Percentiles rank a stretch among this genome's conserved stretches.
phyloP scores from a whole-genome alignment of 306 rosid species.

The Leucaena leucocephala region DNA sequence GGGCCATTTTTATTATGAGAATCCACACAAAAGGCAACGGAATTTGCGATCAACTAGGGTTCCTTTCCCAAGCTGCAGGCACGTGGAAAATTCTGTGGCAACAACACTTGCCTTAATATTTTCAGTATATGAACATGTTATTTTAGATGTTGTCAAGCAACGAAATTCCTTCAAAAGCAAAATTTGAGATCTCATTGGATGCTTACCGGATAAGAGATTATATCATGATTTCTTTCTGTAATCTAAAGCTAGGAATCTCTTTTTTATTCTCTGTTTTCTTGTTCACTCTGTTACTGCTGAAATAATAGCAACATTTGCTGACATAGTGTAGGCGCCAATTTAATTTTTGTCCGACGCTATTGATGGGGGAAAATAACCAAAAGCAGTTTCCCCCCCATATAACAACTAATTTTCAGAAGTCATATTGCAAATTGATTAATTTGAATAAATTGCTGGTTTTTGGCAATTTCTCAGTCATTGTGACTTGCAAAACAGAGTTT shows the following conservation, averaged over 20 bases:
- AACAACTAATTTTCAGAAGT: neutral
- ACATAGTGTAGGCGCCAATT: neutral
- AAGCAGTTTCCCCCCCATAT: neutral
- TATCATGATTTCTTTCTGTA: neutral
- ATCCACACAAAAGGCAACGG: constrained; percentile 10
- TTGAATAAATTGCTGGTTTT: neutral
- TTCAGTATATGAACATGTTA: constrained; percentile 17
- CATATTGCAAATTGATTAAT: too few species aligned
- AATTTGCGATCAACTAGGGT: constrained; percentile 33
- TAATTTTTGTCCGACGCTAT: neutral
- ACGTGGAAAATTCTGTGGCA: constrained; percentile 56
- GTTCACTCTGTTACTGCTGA: neutral
- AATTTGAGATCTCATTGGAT: constrained; percentile 29
- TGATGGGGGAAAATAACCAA: neutral
- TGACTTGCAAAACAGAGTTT: constrained; percentile 18
- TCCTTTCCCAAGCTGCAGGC: constrained; percentile 31
- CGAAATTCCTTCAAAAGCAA: constrained; percentile 23
- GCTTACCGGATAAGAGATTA: too few species aligned
- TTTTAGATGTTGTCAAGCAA: constrained; percentile 32
- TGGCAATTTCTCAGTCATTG: neutral
- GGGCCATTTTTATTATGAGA: constrained; percentile 43
- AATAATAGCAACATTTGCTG: neutral
- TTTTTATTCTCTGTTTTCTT: neutral
- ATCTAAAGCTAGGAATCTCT: constrained; percentile 29
- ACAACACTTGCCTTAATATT: constrained; percentile 31